Evolutionary conservation across 257 asterid species (phyloP).

Genomic region (Nicotiana undulata): DNA sequence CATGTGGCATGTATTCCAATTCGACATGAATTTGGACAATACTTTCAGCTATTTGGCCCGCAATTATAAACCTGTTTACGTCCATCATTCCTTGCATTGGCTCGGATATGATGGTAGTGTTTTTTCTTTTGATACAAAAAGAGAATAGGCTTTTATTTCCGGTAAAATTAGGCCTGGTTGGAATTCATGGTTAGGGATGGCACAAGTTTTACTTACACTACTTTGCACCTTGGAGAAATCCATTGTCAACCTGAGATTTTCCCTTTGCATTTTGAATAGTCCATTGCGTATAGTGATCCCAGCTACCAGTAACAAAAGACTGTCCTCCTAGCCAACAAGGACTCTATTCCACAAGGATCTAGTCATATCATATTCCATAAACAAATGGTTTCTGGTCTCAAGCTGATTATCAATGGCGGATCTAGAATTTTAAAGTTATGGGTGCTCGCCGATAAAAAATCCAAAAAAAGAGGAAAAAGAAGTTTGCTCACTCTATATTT

Average conservation of each 20-base stretch:
- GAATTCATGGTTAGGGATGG: background rate
- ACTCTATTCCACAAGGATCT: too few species aligned
- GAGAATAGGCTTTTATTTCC: background rate
- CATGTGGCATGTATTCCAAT: background rate
- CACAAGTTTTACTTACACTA: background rate
- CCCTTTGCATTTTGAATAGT: too few species aligned
- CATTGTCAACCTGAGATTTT: background rate
- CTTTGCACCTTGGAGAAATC: background rate
- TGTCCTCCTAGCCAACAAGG: too few species aligned
- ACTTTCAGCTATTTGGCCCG: background rate
- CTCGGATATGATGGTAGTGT: background rate
- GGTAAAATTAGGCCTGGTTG: background rate
- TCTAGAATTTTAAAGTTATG: too few species aligned
- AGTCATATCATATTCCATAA: too few species aligned
- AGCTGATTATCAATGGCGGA: too few species aligned
- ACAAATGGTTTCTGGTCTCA: too few species aligned
- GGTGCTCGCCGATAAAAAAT: too few species aligned
- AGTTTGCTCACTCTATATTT: too few species aligned
- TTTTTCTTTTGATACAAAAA: background rate
- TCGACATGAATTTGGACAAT: background rate
- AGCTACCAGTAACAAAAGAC: too few species aligned
- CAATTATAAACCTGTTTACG: background rate
- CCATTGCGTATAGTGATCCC: too few species aligned
- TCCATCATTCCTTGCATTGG: background rate
- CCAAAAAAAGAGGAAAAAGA: too few species aligned